These are phyloP conservation scores for Staphylotrichum tortipilum DNA, from an alignment of 495 filamentous ascomycete genomes.

Conservation along the genomic window DNA sequence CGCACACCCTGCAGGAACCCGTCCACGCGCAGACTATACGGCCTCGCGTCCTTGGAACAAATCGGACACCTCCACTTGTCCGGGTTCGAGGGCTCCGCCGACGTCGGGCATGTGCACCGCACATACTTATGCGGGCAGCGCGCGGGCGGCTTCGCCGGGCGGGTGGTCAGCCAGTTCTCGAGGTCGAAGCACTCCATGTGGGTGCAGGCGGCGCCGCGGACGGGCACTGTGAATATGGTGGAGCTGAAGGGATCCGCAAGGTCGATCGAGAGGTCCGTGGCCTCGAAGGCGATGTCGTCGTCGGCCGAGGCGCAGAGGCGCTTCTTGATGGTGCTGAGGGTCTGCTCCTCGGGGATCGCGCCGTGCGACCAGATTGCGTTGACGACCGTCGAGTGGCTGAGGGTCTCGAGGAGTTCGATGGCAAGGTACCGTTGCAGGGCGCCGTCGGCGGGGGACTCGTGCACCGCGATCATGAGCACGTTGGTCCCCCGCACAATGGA, in stretches of 20 bases:
- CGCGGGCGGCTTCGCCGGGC: constrained; percentile 36
- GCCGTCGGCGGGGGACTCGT: constrained; percentile 31
- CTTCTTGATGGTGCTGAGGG: constrained; percentile 41
- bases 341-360: constrained; percentile 27
- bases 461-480: constrained; percentile 45
- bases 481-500: constrained; percentile 49
- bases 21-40: constrained; percentile 59
- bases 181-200: constrained; percentile 89
- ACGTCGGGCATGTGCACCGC: constrained; percentile 24
- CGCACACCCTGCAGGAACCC: constrained; percentile 57
- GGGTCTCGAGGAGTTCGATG: constrained; percentile 53
- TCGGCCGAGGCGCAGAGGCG: constrained; percentile 33
- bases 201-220: constrained; percentile 48
- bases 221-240: constrained; percentile 60
- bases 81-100: constrained; percentile 43
- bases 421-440: constrained; percentile 44
- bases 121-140: constrained; percentile 20
- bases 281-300: constrained; percentile 62
- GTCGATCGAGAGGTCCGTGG: constrained; percentile 57
- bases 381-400: constrained; percentile 43
- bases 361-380: constrained; percentile 27
- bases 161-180: constrained; percentile 64
- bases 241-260: constrained; percentile 70
- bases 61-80: constrained; percentile 80
- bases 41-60: constrained; percentile 64